These are phyloP conservation scores for Eucalyptus rudis DNA, from an alignment of 345 rosid species.

Conservation along the genomic window DNA sequence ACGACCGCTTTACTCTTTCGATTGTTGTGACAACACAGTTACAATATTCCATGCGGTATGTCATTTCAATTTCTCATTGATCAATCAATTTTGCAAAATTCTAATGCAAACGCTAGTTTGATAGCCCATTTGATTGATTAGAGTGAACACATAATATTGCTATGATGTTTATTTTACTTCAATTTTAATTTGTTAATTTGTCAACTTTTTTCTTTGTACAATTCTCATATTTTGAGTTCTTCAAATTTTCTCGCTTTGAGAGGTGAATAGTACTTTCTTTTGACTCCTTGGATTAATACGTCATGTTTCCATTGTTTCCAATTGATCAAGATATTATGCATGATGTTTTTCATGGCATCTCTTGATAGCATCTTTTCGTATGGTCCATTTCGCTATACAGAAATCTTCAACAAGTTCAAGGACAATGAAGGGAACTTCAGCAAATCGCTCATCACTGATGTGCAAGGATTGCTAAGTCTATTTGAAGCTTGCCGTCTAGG, in stretches of 20 bases:
- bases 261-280: too few relatives aligned
- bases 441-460: too few relatives aligned
- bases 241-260: neutral
- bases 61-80: neutral
- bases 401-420: neutral
- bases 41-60: constrained; percentile 1
- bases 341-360: too few relatives aligned
- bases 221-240: neutral
- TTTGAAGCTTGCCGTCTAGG: constrained; percentile 10
- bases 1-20: constrained; percentile 1
- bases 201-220: neutral
- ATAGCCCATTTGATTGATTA: neutral
- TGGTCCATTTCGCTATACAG: neutral
- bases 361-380: neutral
- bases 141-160: neutral
- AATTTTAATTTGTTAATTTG: neutral
- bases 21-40: constrained; percentile 8
- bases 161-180: neutral
- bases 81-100: neutral
- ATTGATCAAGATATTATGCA: too few relatives aligned
- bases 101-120: neutral
- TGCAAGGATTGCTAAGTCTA: too few relatives aligned
- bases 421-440: too few relatives aligned
- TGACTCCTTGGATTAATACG: too few relatives aligned
- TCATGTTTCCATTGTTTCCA: too few relatives aligned